A percentile compares a stretch with the other conserved stretches of the same genome.
phyloP scores from a whole-genome alignment of 495 filamentous ascomycete genomes.

The Hypoxylon fuscum region DNA sequence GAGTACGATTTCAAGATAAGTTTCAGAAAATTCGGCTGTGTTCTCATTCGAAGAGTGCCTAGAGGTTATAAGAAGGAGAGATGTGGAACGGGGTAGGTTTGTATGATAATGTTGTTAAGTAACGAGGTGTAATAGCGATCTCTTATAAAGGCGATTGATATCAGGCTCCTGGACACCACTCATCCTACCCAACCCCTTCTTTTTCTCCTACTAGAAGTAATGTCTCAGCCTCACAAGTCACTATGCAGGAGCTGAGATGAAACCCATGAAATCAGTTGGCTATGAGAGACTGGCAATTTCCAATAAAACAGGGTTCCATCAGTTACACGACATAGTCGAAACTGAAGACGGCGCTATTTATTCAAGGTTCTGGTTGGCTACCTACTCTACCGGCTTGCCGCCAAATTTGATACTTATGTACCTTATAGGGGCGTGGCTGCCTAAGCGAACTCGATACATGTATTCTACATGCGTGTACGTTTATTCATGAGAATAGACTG shows the following conservation, averaged over 20 bases:
- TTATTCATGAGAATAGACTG: too few species aligned
- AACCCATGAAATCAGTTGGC: background rate
- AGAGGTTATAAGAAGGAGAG: conserved; percentile 4
- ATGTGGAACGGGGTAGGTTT: background rate
- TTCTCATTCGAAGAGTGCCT: background rate
- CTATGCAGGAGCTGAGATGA: background rate
- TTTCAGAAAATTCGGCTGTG: conserved; percentile 1
- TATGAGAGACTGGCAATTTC: background rate
- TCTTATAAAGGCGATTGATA: background rate
- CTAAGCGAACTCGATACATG: too few species aligned
- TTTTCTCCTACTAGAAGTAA: too few species aligned
- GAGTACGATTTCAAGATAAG: background rate
- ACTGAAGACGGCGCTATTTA: background rate
- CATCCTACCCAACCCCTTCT: too few species aligned
- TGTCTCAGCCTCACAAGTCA: background rate
- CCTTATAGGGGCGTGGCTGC: too few species aligned
- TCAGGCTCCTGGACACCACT: background rate
- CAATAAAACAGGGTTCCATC: background rate
- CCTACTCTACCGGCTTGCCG: background rate
- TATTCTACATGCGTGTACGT: too few species aligned
- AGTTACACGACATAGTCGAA: background rate
- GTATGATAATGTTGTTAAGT: background rate
- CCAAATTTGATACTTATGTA: background rate
- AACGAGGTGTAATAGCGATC: background rate
- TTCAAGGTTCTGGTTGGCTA: background rate